phyloP scores from a whole-genome alignment of 306 rosid species.

The Abrus pulchellus region DNA sequence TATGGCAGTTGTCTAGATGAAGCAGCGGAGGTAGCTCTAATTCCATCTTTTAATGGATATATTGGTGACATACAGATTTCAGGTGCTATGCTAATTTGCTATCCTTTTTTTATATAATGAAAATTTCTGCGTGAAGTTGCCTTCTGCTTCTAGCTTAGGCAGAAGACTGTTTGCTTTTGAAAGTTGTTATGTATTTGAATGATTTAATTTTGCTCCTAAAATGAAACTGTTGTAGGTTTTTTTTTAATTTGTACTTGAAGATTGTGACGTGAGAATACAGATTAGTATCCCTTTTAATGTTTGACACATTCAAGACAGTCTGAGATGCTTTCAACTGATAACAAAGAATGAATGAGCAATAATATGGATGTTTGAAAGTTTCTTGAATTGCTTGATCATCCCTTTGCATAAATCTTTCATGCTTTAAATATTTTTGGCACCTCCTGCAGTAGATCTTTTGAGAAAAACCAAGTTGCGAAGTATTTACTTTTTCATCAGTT shows the following conservation, averaged over 20 bases:
- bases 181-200: slow-evolving; percentile 16
- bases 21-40: slow-evolving; percentile 76
- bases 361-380: slow-evolving; percentile 27
- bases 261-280: slow-evolving; percentile 15
- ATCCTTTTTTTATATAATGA: slow-evolving; percentile 1
- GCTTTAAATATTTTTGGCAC: slow-evolving; percentile 12
- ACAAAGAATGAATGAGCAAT: slow-evolving; percentile 19
- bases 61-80: slow-evolving; percentile 72
- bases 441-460: slow-evolving; percentile 23
- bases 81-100: slow-evolving; percentile 58
- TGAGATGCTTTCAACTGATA: slow-evolving; percentile 22
- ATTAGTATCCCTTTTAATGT: slow-evolving; percentile 23
- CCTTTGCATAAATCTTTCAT: slow-evolving; percentile 31
- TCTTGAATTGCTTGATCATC: slow-evolving; percentile 34
- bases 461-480: slow-evolving; percentile 32
- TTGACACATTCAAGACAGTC: slow-evolving; percentile 8
- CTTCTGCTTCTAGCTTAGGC: slow-evolving; percentile 37
- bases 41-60: slow-evolving; percentile 69
- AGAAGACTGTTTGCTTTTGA: slow-evolving; percentile 40
- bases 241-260: background rate
- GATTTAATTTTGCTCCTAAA: slow-evolving; percentile 30
- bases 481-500: slow-evolving; percentile 19
- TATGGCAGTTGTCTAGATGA: slow-evolving; percentile 84
- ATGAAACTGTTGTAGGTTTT: slow-evolving; percentile 24
- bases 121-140: slow-evolving; percentile 33